These are phyloP conservation scores for Fusarium metavorans DNA, from an alignment of 2,329 filamentous ascomycete species.

Conservation along the genomic window DNA sequence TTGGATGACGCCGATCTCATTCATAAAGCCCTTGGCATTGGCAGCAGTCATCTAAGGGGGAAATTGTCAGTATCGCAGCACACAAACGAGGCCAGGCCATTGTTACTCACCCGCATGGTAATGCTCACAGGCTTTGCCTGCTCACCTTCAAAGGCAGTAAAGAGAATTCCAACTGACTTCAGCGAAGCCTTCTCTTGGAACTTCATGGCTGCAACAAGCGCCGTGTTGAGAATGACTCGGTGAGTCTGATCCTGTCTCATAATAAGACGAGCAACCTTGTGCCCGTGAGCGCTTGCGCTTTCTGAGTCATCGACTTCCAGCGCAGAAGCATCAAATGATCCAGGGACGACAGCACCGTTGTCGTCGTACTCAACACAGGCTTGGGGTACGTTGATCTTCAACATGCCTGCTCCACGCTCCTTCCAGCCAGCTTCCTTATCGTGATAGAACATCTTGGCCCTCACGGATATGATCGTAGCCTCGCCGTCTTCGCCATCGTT, in stretches of 20 bases:
- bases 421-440: conserved; percentile 83
- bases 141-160: conserved; percentile 71
- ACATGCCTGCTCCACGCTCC: conserved; percentile 84
- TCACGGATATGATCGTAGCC: conserved; percentile 77
- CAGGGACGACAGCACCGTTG: conserved; percentile 60
- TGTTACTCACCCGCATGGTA: conserved; percentile 67
- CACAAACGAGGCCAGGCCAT: neutral
- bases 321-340: conserved; percentile 67
- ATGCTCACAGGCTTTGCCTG: conserved; percentile 68
- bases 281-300: conserved; percentile 42
- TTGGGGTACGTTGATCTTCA: conserved; percentile 84
- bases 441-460: conserved; percentile 88
- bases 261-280: conserved; percentile 77
- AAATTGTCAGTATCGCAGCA: conserved; percentile 11
- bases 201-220: conserved; percentile 81
- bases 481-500: conserved; percentile 92
- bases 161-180: conserved; percentile 76
- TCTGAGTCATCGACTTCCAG: conserved; percentile 60
- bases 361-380: conserved; percentile 68
- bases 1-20: conserved; percentile 63
- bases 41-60: conserved; percentile 62
- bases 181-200: conserved; percentile 82
- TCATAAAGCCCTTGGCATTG: conserved; percentile 65
- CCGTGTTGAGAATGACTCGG: conserved; percentile 87
- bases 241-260: conserved; percentile 93